Conservation (phyloP, 106 monocot species). For the Dendrobium chrysotoxum region DNA sequence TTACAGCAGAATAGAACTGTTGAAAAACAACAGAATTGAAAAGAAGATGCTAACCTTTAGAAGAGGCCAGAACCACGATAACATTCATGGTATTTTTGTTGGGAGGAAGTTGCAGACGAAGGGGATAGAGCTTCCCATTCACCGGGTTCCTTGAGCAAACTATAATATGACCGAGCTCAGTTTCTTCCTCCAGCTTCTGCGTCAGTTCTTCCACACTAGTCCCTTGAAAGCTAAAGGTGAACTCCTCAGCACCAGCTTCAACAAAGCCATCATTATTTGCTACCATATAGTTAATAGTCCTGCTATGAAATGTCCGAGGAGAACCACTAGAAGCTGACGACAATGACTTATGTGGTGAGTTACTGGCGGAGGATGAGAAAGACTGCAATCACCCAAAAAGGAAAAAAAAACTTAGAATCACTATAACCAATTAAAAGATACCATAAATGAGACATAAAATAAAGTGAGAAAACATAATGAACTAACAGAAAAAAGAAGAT, state of each 20-base stretch:
- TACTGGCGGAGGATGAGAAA: slow-evolving; percentile 3
- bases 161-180: slow-evolving; percentile 27
- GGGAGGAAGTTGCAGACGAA: slow-evolving; percentile 44
- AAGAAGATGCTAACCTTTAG: slow-evolving; percentile 24
- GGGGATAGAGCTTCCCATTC: slow-evolving; percentile 48
- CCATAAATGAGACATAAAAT: no score
- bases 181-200: slow-evolving; percentile 35
- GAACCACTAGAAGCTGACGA: slow-evolving; percentile 26
- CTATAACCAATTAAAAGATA: neutral
- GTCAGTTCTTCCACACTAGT: slow-evolving; percentile 32
- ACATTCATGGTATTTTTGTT: slow-evolving; percentile 35
- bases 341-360: neutral
- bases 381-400: neutral
- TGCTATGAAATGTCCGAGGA: slow-evolving; percentile 16
- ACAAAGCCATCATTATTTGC: slow-evolving; percentile 27
- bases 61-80: slow-evolving; percentile 28
- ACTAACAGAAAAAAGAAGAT: neutral
- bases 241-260: slow-evolving; percentile 19
- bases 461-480: neutral
- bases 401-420: neutral
- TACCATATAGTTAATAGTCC: slow-evolving; percentile 27
- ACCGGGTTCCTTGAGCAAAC: slow-evolving; percentile 37
- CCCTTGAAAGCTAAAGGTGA: slow-evolving; percentile 29
- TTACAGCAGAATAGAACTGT: neutral
- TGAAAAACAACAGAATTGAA: neutral